These are phyloP conservation scores for Willaertia magna DNA, from an alignment of 208 protist species.

Conservation along the genomic window DNA sequence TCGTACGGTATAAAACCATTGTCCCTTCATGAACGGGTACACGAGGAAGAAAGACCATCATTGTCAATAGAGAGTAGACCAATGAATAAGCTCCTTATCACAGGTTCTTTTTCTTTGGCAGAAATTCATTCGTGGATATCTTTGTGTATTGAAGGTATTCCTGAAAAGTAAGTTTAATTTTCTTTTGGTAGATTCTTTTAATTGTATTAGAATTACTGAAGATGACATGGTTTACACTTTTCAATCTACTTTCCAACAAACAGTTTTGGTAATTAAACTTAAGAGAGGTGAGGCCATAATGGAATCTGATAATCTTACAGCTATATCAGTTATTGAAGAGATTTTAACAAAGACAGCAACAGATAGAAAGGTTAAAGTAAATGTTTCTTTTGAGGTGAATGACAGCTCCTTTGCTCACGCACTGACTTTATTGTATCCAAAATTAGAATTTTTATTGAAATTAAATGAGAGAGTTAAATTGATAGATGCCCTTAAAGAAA, in stretches of 20 bases:
- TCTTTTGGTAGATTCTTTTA: background rate
- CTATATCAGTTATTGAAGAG: conserved; percentile 20
- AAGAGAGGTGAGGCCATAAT: conserved; percentile 18
- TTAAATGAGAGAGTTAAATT: conserved; percentile 16
- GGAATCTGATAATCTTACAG: conserved; percentile 17
- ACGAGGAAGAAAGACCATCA: background rate
- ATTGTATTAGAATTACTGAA: background rate
- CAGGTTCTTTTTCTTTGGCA: conserved; percentile 15
- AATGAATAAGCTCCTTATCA: conserved; percentile 12
- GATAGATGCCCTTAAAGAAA: conserved; percentile 25
- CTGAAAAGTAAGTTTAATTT: conserved; percentile 8
- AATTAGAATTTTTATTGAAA: conserved; percentile 22
- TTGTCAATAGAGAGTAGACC: background rate
- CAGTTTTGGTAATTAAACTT: background rate
- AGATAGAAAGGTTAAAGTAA: conserved; percentile 15
- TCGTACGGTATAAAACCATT: conserved; percentile 18
- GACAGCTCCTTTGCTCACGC: background rate
- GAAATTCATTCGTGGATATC: conserved; percentile 23
- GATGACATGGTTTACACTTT: conserved; percentile 23
- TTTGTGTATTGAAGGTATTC: conserved; percentile 21
- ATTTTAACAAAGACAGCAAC: conserved; percentile 22
- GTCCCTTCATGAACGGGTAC: conserved; percentile 18
- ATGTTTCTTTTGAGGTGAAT: conserved; percentile 16
- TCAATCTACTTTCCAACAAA: conserved; percentile 22
- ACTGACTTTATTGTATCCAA: conserved; percentile 16